Base-by-base conservation (phyloP, 352 stramenopile genomes). In the Phytophthora pinifolia region DNA sequence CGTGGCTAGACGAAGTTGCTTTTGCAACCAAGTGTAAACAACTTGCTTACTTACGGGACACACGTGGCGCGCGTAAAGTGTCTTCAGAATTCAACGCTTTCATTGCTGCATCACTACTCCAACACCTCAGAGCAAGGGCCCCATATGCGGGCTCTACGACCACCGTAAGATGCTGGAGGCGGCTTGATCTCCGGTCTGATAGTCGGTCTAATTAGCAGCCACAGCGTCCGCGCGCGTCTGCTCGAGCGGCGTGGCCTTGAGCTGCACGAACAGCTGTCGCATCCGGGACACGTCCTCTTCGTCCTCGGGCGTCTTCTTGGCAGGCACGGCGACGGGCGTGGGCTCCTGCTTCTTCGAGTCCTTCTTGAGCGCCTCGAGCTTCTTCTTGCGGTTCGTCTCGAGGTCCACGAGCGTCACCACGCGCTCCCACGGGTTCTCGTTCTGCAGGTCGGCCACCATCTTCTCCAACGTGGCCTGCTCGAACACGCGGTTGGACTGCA, bases 401-500 rank as follows among this genome's bases (percentile, higher is more conserved):
- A 98, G 62, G 34, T 98, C 90, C 41, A 98, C 90, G 61, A 98
- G 83, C 51, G 89, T 98, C 54, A 97, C 90, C 17, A 98, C 89
- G 42, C 85, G 84, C 62, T 98, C 89, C 90, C 90, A 98, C 46
- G 79, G 88, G 75, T 98, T 98, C 53, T 97, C 90, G 72, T 89
- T 97, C 66, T 97, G 84, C 43, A 98, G 69, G 61, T 98, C 92
- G 8, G 88, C 89, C 54, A 94, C 91, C 66, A 98, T 94, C 52
- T 95, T 96, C 73, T 98, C 93, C 43, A 98, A 70, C 36, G 96
- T 97, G 12, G 90, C 86, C 70, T 98, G 92, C 57, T 98, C 93
- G 48, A 96, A 88, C 53, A 89, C 83, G 54, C 93, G 86, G 68
- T 98, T 98, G 34, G 92, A 82, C 59, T 87, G 74, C 82, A 97